Base-by-base conservation (phyloP, 169 alveolate species). In the Fabrea salina region DNA sequence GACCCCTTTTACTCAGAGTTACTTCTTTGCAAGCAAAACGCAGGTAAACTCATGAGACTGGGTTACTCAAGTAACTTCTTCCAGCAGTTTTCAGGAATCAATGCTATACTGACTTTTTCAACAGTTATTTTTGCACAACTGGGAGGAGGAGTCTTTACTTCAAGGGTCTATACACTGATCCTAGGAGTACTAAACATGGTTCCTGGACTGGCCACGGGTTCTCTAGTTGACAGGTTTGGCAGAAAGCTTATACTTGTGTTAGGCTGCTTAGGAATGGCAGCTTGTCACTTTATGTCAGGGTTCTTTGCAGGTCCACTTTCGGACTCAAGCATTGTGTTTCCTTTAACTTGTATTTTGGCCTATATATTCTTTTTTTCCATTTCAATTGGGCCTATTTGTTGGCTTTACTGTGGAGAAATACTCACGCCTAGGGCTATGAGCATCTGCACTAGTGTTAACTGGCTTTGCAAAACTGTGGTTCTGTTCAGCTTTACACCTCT, bases 371-470 rank as follows among this genome's bases (percentile, higher is more conserved):
- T 78, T 27, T 86, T 86, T 78, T 89, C 78, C 33, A 50, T 82
- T 32, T 75, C 87, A 0, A 43, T 67, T 2, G 92, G 92, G 41
- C 85, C 89, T 11, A 74, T 86, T 11, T 51, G 67, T 35, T 86
- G 86, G 87, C 27, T 86, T 19, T 86, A 82, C 40, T 49, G 37
- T 7, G 86, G 89, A 27, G 92, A 86, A 57, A 80, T 80, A 25
- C 40, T 86, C 74, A 33, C 82, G 4, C 57, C 47, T 8, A 86
- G 77, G 54, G 89, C 85, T 22, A 30, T 80, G 22, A 70, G 84
- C 39, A 19, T 86, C 5, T 85, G 86, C 35, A 47, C 40, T 41
- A 40, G 70, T 1, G 32, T 79, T 5, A 83, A 83, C 43, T 86
- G 92, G 35, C 33, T 58, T 32, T 58, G 47, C 27, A 43, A 37